A percentile compares a stretch with the other conserved stretches of the same genome.
Evolutionary conservation across 2,329 filamentous ascomycete genomes (phyloP).

Genomic region (Nannizziopsis arthrosporioides): DNA sequence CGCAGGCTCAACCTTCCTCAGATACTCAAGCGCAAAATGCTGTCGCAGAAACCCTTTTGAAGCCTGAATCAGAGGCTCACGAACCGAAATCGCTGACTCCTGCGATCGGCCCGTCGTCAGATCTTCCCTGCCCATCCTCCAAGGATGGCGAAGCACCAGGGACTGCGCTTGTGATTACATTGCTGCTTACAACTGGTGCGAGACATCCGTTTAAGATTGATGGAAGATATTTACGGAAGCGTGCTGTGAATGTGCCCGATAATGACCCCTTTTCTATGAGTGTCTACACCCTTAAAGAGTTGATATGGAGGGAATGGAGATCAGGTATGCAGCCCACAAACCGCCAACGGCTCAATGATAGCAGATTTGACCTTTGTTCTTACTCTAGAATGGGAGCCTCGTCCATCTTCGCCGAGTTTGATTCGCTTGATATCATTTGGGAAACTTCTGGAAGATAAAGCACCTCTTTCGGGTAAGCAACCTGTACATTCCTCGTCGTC

Average conservation of each 20-base stretch:
- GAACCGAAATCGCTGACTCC: slow-evolving; percentile 9
- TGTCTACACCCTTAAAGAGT: slow-evolving; percentile 84
- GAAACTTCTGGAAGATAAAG: slow-evolving; percentile 80
- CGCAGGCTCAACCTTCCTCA: not conserved
- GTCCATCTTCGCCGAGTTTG: slow-evolving; percentile 73
- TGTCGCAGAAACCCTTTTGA: not conserved
- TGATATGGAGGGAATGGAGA: slow-evolving; percentile 87
- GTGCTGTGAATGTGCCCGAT: slow-evolving; percentile 64
- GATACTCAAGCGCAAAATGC: not conserved
- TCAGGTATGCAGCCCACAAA: slow-evolving; percentile 41
- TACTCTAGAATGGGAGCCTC: slow-evolving; percentile 65
- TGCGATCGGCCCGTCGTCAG: slow-evolving; percentile 7
- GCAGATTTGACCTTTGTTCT: slow-evolving; percentile 6
- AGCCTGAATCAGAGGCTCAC: not conserved
- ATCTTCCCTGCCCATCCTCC: slow-evolving; percentile 25
- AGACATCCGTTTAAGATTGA: slow-evolving; percentile 85
- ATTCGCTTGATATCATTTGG: slow-evolving; percentile 90
- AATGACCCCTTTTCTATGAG: slow-evolving; percentile 80
- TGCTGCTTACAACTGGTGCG: slow-evolving; percentile 69
- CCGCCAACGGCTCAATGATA: not conserved
- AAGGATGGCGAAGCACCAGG: slow-evolving; percentile 24
- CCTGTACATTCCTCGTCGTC: not conserved
- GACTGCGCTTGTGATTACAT: slow-evolving; percentile 50
- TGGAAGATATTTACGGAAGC: slow-evolving; percentile 69
- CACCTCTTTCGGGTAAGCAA: slow-evolving; percentile 63